Evolutionary conservation across 2,329 filamentous ascomycete genomes (phyloP), one percentile per base, ranked within the genome.

Genomic region (Didymella glomerata): DNA sequence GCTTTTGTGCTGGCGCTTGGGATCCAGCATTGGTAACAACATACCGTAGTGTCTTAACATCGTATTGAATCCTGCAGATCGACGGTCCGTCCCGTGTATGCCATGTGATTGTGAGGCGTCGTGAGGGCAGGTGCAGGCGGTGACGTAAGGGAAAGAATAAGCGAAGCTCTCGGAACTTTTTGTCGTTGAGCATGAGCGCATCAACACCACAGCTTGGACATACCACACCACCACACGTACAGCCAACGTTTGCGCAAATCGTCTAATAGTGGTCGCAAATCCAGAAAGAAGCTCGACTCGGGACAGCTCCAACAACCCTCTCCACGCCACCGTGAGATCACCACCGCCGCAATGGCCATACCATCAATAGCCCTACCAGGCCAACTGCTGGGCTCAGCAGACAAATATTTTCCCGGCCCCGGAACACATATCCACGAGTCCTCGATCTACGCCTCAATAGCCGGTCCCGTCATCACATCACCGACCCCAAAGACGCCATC

Each of bases 351-450:
- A 49, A 77, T 77, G 75, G 65, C 74, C n/a, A 66, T 77, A 36
- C 75, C 76, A 14, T 62, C 73, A 4, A 58, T 92, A 67, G 91
- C 89, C 54, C 84, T 96, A 47, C 95, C 95, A 11, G 95, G 95
- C 74, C 91, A 95, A 75, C 80, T 88, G 45, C 86, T 99, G 40
- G 93, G 91, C 28, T 80, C 89, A 18, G 78, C 83, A 18, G 81
- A 84, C 54, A 85, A 87, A 66, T 93, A 90, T 78, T 79, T 84
- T 40, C 85, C 92, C 27, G 94, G 94, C 14, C 83, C 91, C 11
- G 95, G 94, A 65, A 97, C 93, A 0, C 92, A 98, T 77, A 83
- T 96, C 65, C 85, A 92, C 79, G 83, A 90, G 64, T 83, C 86
- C 63, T 85, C 88, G 58, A 86, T 97, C 67, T 90, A 90, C 76